Conservation (phyloP, 768 basidiomycete genomes). For the Suillus brevipes region DNA sequence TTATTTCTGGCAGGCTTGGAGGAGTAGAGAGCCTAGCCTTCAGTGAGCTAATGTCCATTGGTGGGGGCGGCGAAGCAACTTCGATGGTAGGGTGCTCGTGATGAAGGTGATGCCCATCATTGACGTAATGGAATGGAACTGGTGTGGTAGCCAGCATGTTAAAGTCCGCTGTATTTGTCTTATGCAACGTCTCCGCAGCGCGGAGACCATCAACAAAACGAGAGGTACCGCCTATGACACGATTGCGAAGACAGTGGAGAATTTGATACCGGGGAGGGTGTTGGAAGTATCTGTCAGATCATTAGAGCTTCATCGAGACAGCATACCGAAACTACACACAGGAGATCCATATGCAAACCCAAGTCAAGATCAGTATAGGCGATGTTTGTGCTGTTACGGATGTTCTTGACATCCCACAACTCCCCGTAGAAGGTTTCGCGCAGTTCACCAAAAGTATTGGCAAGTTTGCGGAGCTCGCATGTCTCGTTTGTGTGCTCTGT, state of each 20-base stretch:
- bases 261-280: slow-evolving; percentile 91
- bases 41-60: slow-evolving; percentile 12
- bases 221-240: slow-evolving; percentile 79
- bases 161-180: slow-evolving; percentile 51
- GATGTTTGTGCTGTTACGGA: slow-evolving; percentile 78
- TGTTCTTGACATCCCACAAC: slow-evolving; percentile 84
- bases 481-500: slow-evolving; percentile 53
- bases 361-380: slow-evolving; percentile 92
- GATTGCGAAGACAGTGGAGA: slow-evolving; percentile 86
- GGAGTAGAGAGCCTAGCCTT: background rate
- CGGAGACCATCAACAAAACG: slow-evolving; percentile 83
- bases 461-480: slow-evolving; percentile 72
- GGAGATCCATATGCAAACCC: slow-evolving; percentile 88
- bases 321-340: slow-evolving; percentile 52
- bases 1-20: slow-evolving; percentile 37
- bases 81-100: slow-evolving; percentile 75
- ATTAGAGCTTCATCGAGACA: slow-evolving; percentile 10
- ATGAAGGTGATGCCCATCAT: slow-evolving; percentile 83
- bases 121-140: slow-evolving; percentile 90
- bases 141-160: slow-evolving; percentile 56
- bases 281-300: slow-evolving; percentile 72
- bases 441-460: slow-evolving; percentile 69
- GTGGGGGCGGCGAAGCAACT: slow-evolving; percentile 34
- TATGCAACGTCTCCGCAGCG: slow-evolving; percentile 56
- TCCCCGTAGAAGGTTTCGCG: slow-evolving; percentile 88